These are phyloP conservation scores for Phialophora chinensis DNA, from an alignment of 2,329 filamentous ascomycete genomes.

Conservation along the genomic window DNA sequence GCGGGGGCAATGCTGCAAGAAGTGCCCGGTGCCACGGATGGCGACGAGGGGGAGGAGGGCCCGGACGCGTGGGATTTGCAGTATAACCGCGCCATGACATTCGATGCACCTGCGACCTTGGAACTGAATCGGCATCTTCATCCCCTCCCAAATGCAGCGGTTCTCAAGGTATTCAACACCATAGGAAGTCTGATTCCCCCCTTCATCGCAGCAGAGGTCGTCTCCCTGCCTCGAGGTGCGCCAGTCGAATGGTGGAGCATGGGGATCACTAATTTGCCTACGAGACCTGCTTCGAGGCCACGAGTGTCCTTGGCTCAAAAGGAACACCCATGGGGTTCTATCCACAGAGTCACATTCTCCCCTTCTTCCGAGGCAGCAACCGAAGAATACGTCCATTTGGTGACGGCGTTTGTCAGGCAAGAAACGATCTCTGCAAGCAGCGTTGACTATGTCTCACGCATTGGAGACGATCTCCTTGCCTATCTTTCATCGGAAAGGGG, in stretches of 20 bases:
- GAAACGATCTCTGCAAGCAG: not conserved
- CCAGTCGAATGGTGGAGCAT: constrained; percentile 83
- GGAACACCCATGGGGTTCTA: constrained; percentile 20
- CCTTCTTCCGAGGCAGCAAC: not conserved
- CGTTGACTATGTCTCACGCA: not conserved
- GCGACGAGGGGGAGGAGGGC: constrained; percentile 56
- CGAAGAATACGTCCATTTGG: constrained; percentile 13
- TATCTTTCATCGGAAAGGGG: not conserved
- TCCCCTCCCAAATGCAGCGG: constrained; percentile 37
- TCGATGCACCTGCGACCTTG: not conserved
- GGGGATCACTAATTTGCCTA: constrained; percentile 61
- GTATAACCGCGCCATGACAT: constrained; percentile 55
- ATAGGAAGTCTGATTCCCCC: constrained; percentile 59
- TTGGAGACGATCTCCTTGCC: not conserved
- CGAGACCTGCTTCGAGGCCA: constrained; percentile 8
- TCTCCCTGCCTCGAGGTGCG: constrained; percentile 74
- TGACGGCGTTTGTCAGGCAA: constrained; percentile 16
- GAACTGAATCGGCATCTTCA: constrained; percentile 37
- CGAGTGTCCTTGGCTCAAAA: constrained; percentile 9
- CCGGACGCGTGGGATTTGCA: constrained; percentile 59
- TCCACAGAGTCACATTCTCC: constrained; percentile 6
- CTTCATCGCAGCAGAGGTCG: constrained; percentile 76
- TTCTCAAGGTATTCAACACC: constrained; percentile 27
- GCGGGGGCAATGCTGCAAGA: constrained; percentile 27
- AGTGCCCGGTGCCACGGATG: constrained; percentile 43